Conservation (phyloP, 2,329 filamentous ascomycete genomes). For the Hypomyces rosellus region DNA sequence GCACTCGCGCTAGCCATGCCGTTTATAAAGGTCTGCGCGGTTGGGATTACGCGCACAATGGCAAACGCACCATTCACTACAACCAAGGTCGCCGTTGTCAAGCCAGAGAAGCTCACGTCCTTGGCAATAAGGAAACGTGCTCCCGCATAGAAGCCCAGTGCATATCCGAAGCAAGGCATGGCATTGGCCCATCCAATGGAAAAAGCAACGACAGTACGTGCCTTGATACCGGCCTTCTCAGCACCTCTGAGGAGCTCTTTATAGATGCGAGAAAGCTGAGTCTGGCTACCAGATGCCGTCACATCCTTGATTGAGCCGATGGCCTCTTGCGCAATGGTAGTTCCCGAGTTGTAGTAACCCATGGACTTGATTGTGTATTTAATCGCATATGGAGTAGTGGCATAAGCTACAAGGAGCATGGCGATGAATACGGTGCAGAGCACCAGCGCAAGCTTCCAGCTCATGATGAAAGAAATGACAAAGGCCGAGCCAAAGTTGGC, state of each 20-base stretch:
- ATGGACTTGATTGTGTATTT: not conserved
- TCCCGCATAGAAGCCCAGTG: conserved; percentile 73
- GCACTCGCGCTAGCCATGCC: conserved; percentile 73
- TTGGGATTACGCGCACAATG: conserved; percentile 70
- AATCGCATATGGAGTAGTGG: not conserved
- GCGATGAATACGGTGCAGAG: not conserved
- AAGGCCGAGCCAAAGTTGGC: conserved; percentile 38
- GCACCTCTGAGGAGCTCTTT: conserved; percentile 9
- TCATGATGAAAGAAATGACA: conserved; percentile 45
- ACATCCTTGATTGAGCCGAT: conserved; percentile 32
- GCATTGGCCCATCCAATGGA: too few relatives aligned
- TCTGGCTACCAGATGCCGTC: conserved; percentile 32
- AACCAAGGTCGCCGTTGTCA: conserved; percentile 72
- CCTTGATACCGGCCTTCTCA: conserved; percentile 29
- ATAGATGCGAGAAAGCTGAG: conserved; percentile 27
- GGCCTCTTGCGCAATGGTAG: conserved; percentile 29
- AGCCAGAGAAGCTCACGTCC: conserved; percentile 55
- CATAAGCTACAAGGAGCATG: not conserved
- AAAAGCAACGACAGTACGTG: conserved; percentile 24
- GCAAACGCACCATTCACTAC: conserved; percentile 80
- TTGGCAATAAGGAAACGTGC: conserved; percentile 59
- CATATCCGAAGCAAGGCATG: conserved; percentile 20
- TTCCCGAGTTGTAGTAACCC: not conserved
- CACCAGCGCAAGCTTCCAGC: conserved; percentile 45
- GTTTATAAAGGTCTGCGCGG: conserved; percentile 69